Base-by-base conservation (phyloP, 2,329 filamentous ascomycete species). In the Diaporthe nobilis region DNA sequence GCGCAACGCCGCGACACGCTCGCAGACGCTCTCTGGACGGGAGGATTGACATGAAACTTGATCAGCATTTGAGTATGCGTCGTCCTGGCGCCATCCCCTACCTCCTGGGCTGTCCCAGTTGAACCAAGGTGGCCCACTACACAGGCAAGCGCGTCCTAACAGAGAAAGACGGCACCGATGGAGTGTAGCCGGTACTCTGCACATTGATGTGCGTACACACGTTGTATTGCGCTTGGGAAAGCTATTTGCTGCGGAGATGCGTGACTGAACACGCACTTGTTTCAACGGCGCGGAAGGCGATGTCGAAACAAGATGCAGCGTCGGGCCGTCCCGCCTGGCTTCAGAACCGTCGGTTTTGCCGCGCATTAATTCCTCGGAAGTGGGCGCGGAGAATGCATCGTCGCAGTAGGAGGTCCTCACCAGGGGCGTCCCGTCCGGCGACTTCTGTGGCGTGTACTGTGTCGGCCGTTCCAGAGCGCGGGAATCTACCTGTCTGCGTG, bases 241-340 rank as follows among this genome's bases (percentile, higher is more conserved):
- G 44, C 44, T 22, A 49, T 49, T 22, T 6, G 44, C 17, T 22
- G 44, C 20, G 44, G 17, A 13, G 17, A 7, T 25, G 51, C 51
- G 51, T 31, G 25, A 31, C 51, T 25, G 25, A n/a, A 25, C 22
- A 37, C 58, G 60, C 60, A 28, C n/a, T 28, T 63, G 25, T 44
- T 44, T 22, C 37, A 28, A 63, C n/a, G 5, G n/a, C 22, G 58
- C 17, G 6, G 58, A 42, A 3, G 34, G 37, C 22, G 34, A 17
- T 42, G 22, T 28, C 13, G 37, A 61, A 61, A 25, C 34, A 61
- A 28, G 37, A 17, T 25, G 2, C 2, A 25, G 58, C 37, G 12
- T 22, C 58, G 58, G 58, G 25, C n/a, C 58, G n/a, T 63, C n/a
- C 58, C 37, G 58, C 12, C n/a, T 39, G 58, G 58, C 58, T 61